Percentiles rank a stretch among this genome's conserved stretches.
phyloP scores from a whole-genome alignment of 352 stramenopile species.

The Phytopythium boreale region DNA sequence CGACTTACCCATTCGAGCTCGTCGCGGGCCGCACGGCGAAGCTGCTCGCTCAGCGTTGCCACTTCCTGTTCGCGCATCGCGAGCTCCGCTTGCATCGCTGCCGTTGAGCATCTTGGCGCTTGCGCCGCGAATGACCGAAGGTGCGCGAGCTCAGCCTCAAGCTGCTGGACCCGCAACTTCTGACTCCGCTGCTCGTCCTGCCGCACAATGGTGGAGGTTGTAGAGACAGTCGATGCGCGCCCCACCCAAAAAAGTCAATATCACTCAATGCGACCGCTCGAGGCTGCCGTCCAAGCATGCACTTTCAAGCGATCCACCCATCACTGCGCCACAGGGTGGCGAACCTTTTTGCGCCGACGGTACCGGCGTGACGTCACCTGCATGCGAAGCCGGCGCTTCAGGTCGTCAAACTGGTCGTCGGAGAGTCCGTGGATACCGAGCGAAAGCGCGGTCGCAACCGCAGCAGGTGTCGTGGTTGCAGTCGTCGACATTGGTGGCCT shows the following conservation, averaged over 20 bases:
- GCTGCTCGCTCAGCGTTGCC: conserved; percentile 9
- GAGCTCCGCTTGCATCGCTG: conserved; percentile 17
- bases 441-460: not conserved
- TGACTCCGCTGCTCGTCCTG: conserved; percentile 13
- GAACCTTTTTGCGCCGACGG: conserved; percentile 34
- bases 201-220: not conserved
- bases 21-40: conserved; percentile 14
- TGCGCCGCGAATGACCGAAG: conserved; percentile 12
- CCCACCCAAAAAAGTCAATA: not conserved
- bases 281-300: not conserved
- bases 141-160: conserved; percentile 13
- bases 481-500: not conserved
- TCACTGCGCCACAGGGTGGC: not conserved
- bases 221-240: not conserved
- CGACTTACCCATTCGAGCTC: conserved; percentile 17
- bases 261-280: not conserved
- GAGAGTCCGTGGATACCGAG: conserved; percentile 20
- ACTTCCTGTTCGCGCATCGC: conserved; percentile 16
- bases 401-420: conserved; percentile 17
- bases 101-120: conserved; percentile 6
- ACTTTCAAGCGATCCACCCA: not conserved
- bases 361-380: conserved; percentile 32
- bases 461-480: not conserved
- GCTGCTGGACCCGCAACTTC: conserved; percentile 8
- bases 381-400: conserved; percentile 28